Base-by-base conservation (phyloP, 352 stramenopile species). In the Globisporangium abappressorium region DNA sequence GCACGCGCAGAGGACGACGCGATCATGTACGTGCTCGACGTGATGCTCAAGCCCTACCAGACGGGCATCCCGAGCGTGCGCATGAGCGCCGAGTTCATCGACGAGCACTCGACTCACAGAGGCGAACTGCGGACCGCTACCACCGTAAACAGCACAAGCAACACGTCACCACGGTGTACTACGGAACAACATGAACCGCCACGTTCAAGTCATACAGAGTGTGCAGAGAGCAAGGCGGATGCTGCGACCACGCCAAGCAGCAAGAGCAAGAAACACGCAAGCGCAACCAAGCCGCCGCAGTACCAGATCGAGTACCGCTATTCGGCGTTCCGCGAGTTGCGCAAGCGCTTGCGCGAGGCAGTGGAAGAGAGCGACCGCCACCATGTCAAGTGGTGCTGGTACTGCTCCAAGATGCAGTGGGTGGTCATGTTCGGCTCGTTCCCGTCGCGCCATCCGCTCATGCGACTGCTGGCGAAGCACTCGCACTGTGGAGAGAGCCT, bases 331-430 rank as follows among this genome's bases (percentile, higher is more conserved):
- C 75, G 72, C 2, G 58, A 49, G 49, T 63, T 92, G 46, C 84
- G 84, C 20, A 47, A 74, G n/a, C 65, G 68, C 3, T 59, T 92
- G 11, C 58, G 71, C 11, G 60, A 76, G 4, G 66, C 66, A 2
- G 70, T 83, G 14, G 43, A 64, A 18, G 63, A 65, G 5, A 63
- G 41, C 22, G 69, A 85, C 41, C 55, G 68, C 43, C 64, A 79
- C 66, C 82, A 91, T 63, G 34, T 59, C 15, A 80, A 84, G 51
- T 91, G 80, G 79, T 92, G 84, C 70, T 58, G 62, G 11, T 91
- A 87, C 63, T 92, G 82, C 68, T 67, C 65, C 18, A 74, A 69
- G 6, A 71, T 91, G 34, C 57, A 80, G 43, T 83, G 77, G 64
- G 28, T 91, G 6, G 66, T 76, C 1, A 62, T 66, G 14, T 80